A percentile compares a stretch with the other conserved stretches of the same genome.
Evolutionary conservation across 345 rosid genomes (phyloP).

Genomic region (Hirschfeldia incana): DNA sequence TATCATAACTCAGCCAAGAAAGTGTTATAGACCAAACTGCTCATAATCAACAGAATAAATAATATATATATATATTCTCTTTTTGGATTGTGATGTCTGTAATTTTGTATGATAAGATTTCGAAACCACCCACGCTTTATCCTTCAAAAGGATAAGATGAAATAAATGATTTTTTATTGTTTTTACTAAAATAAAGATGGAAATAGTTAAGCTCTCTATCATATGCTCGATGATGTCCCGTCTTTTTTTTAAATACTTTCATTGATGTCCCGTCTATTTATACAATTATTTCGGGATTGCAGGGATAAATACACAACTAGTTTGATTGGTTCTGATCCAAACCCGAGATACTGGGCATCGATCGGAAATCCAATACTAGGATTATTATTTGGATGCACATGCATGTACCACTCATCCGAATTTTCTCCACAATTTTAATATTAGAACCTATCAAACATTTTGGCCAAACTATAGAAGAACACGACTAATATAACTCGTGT

Average conservation of each 20-base stretch:
- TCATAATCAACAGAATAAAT: too few relatives aligned
- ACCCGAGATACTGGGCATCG: not conserved
- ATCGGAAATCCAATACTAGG: slow-evolving; percentile 1
- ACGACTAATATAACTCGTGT: too few relatives aligned
- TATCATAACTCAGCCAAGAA: too few relatives aligned
- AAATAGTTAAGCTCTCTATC: slow-evolving; percentile 12
- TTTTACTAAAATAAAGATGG: not conserved
- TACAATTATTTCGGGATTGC: not conserved
- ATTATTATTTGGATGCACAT: slow-evolving; percentile 3
- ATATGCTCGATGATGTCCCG: not conserved
- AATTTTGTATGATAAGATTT: slow-evolving; percentile 4
- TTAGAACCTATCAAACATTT: not conserved
- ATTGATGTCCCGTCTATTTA: slow-evolving; percentile 1
- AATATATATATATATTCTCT: too few relatives aligned
- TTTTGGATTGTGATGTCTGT: not conserved
- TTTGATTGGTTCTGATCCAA: slow-evolving; percentile 15
- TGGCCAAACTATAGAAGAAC: not conserved
- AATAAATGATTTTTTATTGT: not conserved
- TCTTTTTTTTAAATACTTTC: not conserved
- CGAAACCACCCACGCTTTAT: slow-evolving; percentile 22
- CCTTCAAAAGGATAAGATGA: slow-evolving; percentile 31
- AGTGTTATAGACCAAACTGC: too few relatives aligned
- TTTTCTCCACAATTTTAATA: not conserved
- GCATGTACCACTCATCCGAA: not conserved
- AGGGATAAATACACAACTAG: not conserved